A percentile compares a stretch with the other conserved stretches of the same genome.
phyloP scores from a whole-genome alignment of 2,329 filamentous ascomycete genomes.

The Fusarium transvaalense region DNA sequence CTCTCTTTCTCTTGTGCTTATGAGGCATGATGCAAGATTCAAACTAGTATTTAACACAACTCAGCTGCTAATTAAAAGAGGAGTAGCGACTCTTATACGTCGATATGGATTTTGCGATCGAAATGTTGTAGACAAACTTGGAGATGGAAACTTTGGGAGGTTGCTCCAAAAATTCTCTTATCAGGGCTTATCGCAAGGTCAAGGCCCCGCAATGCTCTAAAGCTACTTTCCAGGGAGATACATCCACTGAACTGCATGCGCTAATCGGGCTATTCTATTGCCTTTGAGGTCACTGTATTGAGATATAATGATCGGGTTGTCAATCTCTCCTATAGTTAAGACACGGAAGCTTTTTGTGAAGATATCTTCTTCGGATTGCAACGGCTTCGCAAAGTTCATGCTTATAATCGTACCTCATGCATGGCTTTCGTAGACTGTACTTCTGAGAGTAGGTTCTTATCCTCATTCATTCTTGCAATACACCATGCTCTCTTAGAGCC shows the following conservation, averaged over 20 bases:
- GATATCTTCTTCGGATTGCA: background rate
- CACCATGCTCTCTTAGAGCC: background rate
- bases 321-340: background rate
- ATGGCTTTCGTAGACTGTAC: no score
- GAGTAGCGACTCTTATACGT: background rate
- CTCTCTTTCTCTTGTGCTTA: constrained; percentile 80
- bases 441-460: no score
- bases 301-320: background rate
- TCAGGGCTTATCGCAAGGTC: constrained; percentile 33
- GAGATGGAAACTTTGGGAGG: constrained; percentile 13
- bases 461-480: no score
- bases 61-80: fast-evolving
- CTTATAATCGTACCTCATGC: background rate
- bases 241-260: background rate
- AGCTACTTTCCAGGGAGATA: constrained; percentile 1
- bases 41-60: fast-evolving
- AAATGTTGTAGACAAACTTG: constrained; percentile 9
- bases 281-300: background rate
- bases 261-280: no score
- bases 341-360: background rate
- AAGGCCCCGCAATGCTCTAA: background rate
- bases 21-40: constrained; percentile 74
- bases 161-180: constrained; percentile 47
- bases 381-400: background rate
- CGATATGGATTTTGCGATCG: background rate